Base-by-base conservation (phyloP, 2,329 filamentous ascomycete genomes). In the Cytospora leucostoma region DNA sequence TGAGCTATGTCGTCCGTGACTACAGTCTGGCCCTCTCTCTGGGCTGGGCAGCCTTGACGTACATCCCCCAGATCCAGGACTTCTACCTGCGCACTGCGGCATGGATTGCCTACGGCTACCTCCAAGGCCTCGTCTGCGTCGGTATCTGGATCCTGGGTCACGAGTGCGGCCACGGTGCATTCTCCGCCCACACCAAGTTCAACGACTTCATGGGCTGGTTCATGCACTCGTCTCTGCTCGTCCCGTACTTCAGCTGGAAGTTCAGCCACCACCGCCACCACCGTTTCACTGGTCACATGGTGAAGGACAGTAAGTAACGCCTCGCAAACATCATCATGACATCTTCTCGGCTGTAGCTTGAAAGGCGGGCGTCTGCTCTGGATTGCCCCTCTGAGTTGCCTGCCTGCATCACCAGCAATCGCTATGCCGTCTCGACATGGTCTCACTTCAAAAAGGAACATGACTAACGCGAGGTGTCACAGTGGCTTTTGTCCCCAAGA, bases 201-300 rank as follows among this genome's bases (percentile, higher is more conserved):
- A 90, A 90, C 73, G 82, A 88, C 70, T 72, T 80, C 17, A 77
- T 87, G 62, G 88, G 88, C 65, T 88, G 87, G 79, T 72, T 82
- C 56, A 75, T 86, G n/a, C 88, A 91, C 79, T 88, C 85, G 7
- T 78, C 82, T 64, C 79, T 91, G 47, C 74, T 88, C 66, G 87
- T 89, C 2, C 89, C 89, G 4, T 92, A 88, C 77, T 90, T 90
- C 77, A 86, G 84, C 56, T 91, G 88, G 88, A 87, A 89, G 76
- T 86, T 86, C 73, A 87, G 84, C 37, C 89, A 92, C 74, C 82
- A 83, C 64, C 83, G 88, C 57, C 89, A 91, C 75, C 89, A 92
- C 77, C 84, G 83, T 68, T 88, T 84, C 75, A 86, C 85, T 52
- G 86, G 86, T 67, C 83, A 90, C 76, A 86, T 89, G 77, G 82